phyloP scores from a whole-genome alignment of 164 flowering plant genomes.

The Dillenia turbinata region DNA sequence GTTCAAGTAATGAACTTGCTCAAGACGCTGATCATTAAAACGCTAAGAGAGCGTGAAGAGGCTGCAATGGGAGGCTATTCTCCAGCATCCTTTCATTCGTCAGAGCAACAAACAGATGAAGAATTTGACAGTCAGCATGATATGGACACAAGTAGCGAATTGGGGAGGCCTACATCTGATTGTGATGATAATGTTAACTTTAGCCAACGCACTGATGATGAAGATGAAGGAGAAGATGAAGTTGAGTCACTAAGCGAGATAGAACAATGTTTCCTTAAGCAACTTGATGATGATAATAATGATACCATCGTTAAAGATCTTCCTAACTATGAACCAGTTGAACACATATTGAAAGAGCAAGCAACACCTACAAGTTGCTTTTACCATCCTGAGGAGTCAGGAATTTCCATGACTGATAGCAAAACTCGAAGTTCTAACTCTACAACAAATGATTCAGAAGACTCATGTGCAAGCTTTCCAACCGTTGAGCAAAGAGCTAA shows the following conservation, averaged over 20 bases:
- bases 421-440: constrained; percentile 34
- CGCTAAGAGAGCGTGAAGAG: constrained; percentile 75
- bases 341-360: constrained; percentile 15
- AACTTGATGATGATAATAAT: constrained; percentile 43
- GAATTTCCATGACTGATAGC: constrained; percentile 38
- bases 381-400: constrained; percentile 28
- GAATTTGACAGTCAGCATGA: constrained; percentile 63
- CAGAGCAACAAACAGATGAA: constrained; percentile 41
- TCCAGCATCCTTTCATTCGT: constrained; percentile 60
- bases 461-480: constrained; percentile 20
- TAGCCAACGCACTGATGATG: constrained; percentile 36
- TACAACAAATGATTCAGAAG: constrained; percentile 44
- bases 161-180: constrained; percentile 38
- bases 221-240: constrained; percentile 42
- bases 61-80: constrained; percentile 50
- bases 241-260: constrained; percentile 41
- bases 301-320: constrained; percentile 18
- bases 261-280: constrained; percentile 73
- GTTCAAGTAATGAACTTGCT: constrained; percentile 99
- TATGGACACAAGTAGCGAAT: constrained; percentile 59
- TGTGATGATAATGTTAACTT: constrained; percentile 32
- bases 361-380: constrained; percentile 24
- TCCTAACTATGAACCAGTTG: constrained; percentile 15
- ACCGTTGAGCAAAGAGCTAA: constrained; percentile 10
- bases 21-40: constrained; percentile 73